Conservation (phyloP, 148 eudicot species). For the Amaranthus palmeri region DNA sequence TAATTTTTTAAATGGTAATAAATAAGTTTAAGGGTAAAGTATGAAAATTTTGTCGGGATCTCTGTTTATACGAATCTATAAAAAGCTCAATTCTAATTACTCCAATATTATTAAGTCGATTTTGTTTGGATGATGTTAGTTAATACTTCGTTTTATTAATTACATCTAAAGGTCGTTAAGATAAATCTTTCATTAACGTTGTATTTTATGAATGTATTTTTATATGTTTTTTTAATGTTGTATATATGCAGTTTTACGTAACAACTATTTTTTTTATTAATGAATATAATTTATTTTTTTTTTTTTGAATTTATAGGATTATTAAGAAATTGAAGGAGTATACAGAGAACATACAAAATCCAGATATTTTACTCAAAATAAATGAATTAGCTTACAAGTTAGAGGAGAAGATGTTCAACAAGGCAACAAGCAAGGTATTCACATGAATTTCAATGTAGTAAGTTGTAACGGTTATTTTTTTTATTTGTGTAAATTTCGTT, state of each 20-base stretch:
- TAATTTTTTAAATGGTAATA: too few species aligned
- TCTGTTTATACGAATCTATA: too few species aligned
- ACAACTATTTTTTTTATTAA: not conserved
- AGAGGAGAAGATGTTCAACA: conserved; percentile 11
- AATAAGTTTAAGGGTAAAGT: too few species aligned
- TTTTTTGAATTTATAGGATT: conserved; percentile 2
- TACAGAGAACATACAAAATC: not conserved
- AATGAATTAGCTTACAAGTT: not conserved
- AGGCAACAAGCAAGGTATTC: conserved; percentile 22
- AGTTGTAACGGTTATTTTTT: not conserved
- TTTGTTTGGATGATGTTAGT: too few species aligned
- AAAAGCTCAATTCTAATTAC: too few species aligned
- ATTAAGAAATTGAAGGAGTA: not conserved
- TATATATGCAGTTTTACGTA: not conserved
- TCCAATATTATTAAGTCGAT: too few species aligned
- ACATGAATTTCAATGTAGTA: too few species aligned
- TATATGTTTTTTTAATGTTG: too few species aligned
- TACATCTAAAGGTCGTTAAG: too few species aligned
- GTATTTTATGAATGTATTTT: not conserved
- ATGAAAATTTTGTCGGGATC: too few species aligned
- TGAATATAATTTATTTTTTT: not conserved
- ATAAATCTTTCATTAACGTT: not conserved
- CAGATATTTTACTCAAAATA: not conserved
- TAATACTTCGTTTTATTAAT: too few species aligned
- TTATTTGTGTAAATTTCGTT: not conserved